These are phyloP conservation scores for Fonsecaea pugnacius DNA, from an alignment of 2,329 filamentous ascomycete genomes.

Conservation along the genomic window DNA sequence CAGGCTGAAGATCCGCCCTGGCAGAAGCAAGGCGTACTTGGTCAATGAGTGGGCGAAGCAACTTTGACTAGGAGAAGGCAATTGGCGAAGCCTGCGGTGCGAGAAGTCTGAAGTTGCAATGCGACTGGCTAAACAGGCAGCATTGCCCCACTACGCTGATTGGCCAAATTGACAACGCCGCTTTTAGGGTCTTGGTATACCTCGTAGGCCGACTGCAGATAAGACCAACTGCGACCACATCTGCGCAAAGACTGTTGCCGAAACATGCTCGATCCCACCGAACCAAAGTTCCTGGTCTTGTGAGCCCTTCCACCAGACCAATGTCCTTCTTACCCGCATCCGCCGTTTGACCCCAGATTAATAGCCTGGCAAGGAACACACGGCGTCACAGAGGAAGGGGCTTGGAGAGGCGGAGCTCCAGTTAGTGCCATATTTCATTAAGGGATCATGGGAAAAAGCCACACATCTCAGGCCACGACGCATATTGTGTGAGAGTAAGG, in stretches of 20 bases:
- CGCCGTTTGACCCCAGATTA: not conserved
- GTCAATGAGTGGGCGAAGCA: not conserved
- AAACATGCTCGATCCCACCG: not conserved
- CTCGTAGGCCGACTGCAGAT: not conserved
- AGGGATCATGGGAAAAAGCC: not conserved
- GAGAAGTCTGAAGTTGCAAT: not conserved
- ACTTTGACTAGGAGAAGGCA: not conserved
- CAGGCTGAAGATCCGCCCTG: conserved; percentile 24
- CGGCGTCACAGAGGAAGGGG: conserved; percentile 1
- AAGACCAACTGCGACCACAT: not conserved
- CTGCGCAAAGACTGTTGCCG: not conserved
- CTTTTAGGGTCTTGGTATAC: not conserved
- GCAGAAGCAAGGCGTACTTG: conserved; percentile 26
- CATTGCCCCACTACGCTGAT: conserved; percentile 25
- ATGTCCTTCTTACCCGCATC: not conserved
- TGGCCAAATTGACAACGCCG: conserved; percentile 1
- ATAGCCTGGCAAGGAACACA: not conserved
- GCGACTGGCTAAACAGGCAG: conserved; percentile 4
- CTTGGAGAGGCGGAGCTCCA: not conserved
- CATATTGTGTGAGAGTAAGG: not conserved
- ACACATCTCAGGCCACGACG: not conserved
- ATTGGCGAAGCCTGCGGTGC: not conserved
- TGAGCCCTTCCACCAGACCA: not conserved
- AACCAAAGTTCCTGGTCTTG: not conserved
- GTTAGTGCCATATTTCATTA: not conserved